phyloP scores from a whole-genome alignment of 179 eudicot species.

The Beta macrorhiza region DNA sequence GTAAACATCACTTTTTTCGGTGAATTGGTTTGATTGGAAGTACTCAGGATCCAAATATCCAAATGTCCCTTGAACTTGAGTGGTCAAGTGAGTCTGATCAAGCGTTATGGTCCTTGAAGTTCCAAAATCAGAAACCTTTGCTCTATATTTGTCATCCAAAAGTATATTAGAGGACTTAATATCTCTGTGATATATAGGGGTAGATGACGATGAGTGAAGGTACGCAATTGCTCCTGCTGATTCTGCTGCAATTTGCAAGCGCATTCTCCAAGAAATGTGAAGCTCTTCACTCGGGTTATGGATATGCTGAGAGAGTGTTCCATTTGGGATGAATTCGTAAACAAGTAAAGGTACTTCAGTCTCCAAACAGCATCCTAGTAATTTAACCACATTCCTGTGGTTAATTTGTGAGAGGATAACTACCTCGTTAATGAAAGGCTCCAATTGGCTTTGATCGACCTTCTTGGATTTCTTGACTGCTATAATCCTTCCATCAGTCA shows the following conservation, averaged over 20 bases:
- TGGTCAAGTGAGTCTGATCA: conserved; percentile 35
- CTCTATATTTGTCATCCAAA: conserved; percentile 27
- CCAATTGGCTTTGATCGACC: too few species aligned
- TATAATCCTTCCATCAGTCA: conserved; percentile 34
- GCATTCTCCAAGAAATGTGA: conserved; percentile 31
- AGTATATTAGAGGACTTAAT: conserved; percentile 36
- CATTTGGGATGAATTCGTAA: conserved; percentile 40
- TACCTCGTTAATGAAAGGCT: too few species aligned
- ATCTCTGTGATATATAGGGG: conserved; percentile 33
- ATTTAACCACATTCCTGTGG: conserved; percentile 42
- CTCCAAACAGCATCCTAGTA: conserved; percentile 48
- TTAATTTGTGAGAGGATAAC: too few species aligned
- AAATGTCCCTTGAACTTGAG: conserved; percentile 34
- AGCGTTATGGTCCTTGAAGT: conserved; percentile 30
- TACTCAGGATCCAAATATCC: conserved; percentile 36
- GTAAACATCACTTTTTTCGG: conserved; percentile 31
- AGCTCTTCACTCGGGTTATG: conserved; percentile 30
- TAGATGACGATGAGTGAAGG: conserved; percentile 33
- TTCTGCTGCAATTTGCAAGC: conserved; percentile 31
- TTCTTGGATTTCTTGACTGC: conserved; percentile 11
- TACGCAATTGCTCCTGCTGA: conserved; percentile 35
- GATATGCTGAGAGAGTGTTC: conserved; percentile 34
- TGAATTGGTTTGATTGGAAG: conserved; percentile 30
- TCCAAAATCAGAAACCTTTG: conserved; percentile 37
- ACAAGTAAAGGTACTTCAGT: conserved; percentile 44